Conservation (phyloP, 2,329 filamentous ascomycete species). For the Microascus cirrosus region DNA sequence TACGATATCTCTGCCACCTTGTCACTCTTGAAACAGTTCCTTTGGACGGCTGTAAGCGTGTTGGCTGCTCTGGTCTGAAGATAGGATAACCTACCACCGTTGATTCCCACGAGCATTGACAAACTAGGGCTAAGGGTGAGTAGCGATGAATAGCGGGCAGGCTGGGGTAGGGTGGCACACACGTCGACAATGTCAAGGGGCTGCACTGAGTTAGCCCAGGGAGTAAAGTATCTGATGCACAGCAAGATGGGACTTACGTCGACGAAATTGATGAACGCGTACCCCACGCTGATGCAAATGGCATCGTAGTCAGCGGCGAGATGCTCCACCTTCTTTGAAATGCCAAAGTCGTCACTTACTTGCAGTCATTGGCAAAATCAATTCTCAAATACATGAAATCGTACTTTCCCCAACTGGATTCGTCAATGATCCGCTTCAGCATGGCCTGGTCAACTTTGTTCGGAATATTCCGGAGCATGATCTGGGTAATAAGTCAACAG, state of each 20-base stretch:
- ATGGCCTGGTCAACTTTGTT: conserved; percentile 74
- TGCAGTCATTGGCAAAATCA: conserved; percentile 75
- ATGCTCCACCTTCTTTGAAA: conserved; percentile 9
- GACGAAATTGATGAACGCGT: conserved; percentile 93
- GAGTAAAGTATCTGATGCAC: not conserved
- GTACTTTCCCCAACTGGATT: conserved; percentile 69
- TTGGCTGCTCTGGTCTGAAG: not conserved
- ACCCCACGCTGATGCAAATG: conserved; percentile 60
- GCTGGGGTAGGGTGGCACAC: conserved; percentile 15
- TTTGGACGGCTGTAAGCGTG: conserved; percentile 17
- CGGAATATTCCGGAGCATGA: conserved; percentile 92
- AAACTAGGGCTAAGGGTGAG: conserved; percentile 42
- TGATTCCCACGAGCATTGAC: conserved; percentile 59
- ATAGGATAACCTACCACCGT: conserved; percentile 43
- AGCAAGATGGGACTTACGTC: conserved; percentile 43
- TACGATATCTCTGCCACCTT: conserved; percentile 89
- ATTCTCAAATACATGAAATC: conserved; percentile 95
- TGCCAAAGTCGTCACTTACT: conserved; percentile 38
- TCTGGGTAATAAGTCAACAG: conserved; percentile 30
- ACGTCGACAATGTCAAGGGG: conserved; percentile 64
- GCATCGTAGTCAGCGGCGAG: not conserved
- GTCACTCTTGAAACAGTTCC: conserved; percentile 72
- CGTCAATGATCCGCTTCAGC: conserved; percentile 70
- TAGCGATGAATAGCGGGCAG: not conserved
- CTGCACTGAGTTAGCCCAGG: conserved; percentile 21